phyloP scores from a whole-genome alignment of 345 rosid genomes.

The Noccaea bulbosa region DNA sequence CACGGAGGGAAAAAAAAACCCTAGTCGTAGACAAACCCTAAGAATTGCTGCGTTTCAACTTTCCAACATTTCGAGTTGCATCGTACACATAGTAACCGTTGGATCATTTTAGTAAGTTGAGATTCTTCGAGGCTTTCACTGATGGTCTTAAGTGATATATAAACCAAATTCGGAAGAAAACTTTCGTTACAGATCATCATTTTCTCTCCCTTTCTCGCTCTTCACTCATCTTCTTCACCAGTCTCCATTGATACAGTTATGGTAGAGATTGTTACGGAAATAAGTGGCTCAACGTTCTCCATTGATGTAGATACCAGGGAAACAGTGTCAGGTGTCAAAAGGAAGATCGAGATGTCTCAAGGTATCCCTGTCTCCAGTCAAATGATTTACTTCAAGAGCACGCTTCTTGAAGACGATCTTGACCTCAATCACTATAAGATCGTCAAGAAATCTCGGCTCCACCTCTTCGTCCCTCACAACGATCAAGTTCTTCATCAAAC shows the following conservation, averaged over 20 bases:
- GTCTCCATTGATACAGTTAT: constrained; percentile 34
- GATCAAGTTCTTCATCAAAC: neutral
- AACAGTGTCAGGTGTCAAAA: constrained; percentile 66
- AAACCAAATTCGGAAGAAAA: neutral
- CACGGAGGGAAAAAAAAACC: too few relatives aligned
- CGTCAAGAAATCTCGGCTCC: constrained; percentile 56
- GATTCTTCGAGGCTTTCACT: too few relatives aligned
- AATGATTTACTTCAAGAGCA: constrained; percentile 63
- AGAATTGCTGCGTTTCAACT: neutral
- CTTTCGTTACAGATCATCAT: neutral
- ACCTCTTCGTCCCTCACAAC: constrained; percentile 45
- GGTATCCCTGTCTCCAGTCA: constrained; percentile 52
- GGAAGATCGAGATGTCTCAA: constrained; percentile 65
- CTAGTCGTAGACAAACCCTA: too few relatives aligned
- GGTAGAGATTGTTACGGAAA: constrained; percentile 62
- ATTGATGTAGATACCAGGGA: constrained; percentile 68
- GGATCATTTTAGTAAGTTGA: neutral
- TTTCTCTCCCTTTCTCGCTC: neutral
- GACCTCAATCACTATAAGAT: constrained; percentile 56
- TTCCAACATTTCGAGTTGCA: too few relatives aligned
- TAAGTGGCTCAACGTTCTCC: constrained; percentile 53
- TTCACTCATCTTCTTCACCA: constrained; percentile 2
- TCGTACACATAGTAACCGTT: neutral
- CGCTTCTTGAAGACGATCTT: constrained; percentile 51
- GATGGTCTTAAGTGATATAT: neutral